These are phyloP conservation scores for Trichomonas gallinae DNA, from an alignment of 208 protist species.

Conservation along the genomic window DNA sequence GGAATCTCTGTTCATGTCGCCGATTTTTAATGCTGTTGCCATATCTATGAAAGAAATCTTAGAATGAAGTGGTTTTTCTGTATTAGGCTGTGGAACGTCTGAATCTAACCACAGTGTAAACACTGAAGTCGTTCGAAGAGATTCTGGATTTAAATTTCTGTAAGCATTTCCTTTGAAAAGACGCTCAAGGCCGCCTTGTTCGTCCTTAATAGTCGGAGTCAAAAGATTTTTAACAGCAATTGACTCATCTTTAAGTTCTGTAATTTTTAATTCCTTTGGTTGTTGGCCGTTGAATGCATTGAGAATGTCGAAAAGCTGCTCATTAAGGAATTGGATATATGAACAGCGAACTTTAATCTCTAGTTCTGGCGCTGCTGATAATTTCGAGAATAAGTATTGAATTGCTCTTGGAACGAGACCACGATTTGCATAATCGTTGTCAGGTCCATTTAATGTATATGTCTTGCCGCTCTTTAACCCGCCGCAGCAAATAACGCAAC, in stretches of 20 bases:
- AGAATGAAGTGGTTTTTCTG: background rate
- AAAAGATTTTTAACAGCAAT: constrained; percentile 1
- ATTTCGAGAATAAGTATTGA: background rate
- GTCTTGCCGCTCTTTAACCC: background rate
- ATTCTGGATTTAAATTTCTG: background rate
- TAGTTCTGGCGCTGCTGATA: background rate
- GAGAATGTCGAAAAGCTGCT: constrained; percentile 6
- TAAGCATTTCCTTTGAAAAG: background rate
- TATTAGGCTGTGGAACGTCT: background rate
- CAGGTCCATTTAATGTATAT: background rate
- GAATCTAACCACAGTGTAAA: background rate
- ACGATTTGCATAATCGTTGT: background rate
- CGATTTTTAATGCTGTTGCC: background rate
- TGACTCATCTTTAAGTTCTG: background rate
- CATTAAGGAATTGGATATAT: background rate
- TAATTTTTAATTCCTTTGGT: background rate
- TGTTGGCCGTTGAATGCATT: background rate
- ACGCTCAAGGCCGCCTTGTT: background rate
- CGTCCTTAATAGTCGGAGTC: background rate
- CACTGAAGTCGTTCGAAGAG: background rate
- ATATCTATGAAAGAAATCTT: background rate
- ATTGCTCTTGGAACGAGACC: background rate
- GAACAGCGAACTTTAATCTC: background rate
- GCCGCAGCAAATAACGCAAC: background rate
- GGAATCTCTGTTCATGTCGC: background rate